Evolutionary conservation across 805 yeast species (phyloP).

Genomic region (Tetrapisispora arboricola): DNA sequence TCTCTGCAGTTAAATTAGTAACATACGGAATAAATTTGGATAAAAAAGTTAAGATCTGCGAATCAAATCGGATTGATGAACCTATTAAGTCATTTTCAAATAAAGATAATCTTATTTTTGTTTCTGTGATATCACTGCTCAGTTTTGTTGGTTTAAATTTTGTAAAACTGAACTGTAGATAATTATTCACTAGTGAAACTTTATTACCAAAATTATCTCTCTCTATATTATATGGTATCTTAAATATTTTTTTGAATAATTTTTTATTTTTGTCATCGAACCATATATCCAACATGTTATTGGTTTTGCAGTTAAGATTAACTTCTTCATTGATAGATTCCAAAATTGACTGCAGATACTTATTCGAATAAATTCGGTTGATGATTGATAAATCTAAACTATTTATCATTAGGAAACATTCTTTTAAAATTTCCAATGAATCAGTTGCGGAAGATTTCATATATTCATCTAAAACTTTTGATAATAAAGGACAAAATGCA

Average conservation of each 20-base stretch:
- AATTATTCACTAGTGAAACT: slow-evolving; percentile 12
- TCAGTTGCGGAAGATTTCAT: slow-evolving; percentile 11
- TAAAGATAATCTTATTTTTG: slow-evolving; percentile 22
- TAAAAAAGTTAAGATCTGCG: slow-evolving; percentile 21
- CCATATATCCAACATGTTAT: slow-evolving; percentile 7
- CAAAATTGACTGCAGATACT: slow-evolving; percentile 15
- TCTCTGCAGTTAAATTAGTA: slow-evolving; percentile 31
- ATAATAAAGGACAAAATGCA: slow-evolving; percentile 48
- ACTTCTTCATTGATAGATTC: slow-evolving; percentile 14
- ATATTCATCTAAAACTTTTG: slow-evolving; percentile 37
- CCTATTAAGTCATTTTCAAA: slow-evolving; percentile 11
- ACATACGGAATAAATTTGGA: slow-evolving; percentile 27
- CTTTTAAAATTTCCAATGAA: slow-evolving; percentile 9
- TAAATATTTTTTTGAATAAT: slow-evolving; percentile 7
- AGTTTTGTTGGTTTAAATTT: slow-evolving; percentile 30
- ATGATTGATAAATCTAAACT: slow-evolving; percentile 18
- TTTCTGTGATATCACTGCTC: slow-evolving; percentile 28
- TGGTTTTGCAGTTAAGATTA: slow-evolving; percentile 1
- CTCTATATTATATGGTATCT: slow-evolving; percentile 6
- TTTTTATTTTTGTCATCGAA: not conserved
- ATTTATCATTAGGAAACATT: slow-evolving; percentile 19
- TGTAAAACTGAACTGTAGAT: slow-evolving; percentile 18
- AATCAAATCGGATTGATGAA: slow-evolving; percentile 19
- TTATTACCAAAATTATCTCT: slow-evolving; percentile 15
- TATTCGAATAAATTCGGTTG: slow-evolving; percentile 9